Evolutionary conservation across 73 alveolate genomes (phyloP), one percentile per base, ranked within the genome.

Genomic region (Blepharisma stoltei): DNA sequence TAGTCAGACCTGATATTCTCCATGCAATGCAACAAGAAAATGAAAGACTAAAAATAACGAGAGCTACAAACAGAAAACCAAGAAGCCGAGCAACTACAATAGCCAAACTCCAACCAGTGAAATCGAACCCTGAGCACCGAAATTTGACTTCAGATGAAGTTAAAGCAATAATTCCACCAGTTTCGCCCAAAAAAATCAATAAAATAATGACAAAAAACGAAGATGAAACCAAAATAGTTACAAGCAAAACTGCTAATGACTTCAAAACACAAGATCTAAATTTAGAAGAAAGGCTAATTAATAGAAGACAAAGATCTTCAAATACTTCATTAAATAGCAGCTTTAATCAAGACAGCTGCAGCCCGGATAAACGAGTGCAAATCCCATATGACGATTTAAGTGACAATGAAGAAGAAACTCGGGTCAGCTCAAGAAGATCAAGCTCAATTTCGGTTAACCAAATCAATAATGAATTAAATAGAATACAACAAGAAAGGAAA

Each of bases 221-320:
- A 25, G 23, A 60, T 60, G 73, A 60, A 60, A 60, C 47, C 11
- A 60, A 60, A 5, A 38, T 14, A n/a, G 38, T 60, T 9, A 25
- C 46, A 9, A 38, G 11, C 48, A 20, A 20, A 60, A n/a, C 23
- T 60, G 46, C 73, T 8, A 38, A 60, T 60, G 23, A 60, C 23
- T 60, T 60, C 46, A 60, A 60, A 60, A 60, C 14, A 25, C 73
- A 60, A 60, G 73, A 60, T 60, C 2, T 9, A 18, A 38, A 60
- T 25, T 60, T 60, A 38, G 18, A 14, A 9, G 23, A 25, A 2
- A n/a, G 73, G 14, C 46, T 60, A 60, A 38, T 2, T 8, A 18
- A 14, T 9, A 60, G 73, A 60, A 60, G 73, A 38, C 14, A 60
- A 25, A 14, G 41, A 32, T 32, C 41, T 1, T 3, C 0, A 32